phyloP scores from a whole-genome alignment of 2,329 filamentous ascomycete species.

The Endothia cerciana region DNA sequence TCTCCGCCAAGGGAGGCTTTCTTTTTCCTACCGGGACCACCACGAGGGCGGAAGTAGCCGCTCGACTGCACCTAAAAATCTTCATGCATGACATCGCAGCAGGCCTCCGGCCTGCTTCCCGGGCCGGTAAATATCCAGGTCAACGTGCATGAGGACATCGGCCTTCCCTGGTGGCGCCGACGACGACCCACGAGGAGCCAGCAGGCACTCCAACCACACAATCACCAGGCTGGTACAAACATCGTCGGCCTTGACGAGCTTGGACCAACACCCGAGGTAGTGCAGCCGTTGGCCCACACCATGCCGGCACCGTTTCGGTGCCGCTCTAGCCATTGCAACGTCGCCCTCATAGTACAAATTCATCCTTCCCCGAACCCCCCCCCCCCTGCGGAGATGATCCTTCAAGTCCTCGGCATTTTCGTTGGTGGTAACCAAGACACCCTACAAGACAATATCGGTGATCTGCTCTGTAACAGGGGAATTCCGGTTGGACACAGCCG shows the following conservation, averaged over 20 bases:
- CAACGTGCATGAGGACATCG: background rate
- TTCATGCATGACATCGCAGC: background rate
- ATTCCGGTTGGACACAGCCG: background rate
- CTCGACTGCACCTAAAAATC: background rate
- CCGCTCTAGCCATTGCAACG: background rate
- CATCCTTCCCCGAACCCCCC: no score
- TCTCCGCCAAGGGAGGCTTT: background rate
- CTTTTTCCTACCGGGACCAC: background rate
- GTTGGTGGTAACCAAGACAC: background rate
- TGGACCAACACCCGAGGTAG: background rate
- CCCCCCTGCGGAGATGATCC: background rate
- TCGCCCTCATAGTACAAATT: no score
- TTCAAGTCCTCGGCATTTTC: background rate
- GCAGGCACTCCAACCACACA: background rate
- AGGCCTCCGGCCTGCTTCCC: background rate
- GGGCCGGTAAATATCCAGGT: background rate
- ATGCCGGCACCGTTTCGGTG: constrained; percentile 9
- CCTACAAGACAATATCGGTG: background rate
- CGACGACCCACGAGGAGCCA: background rate
- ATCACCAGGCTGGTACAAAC: background rate
- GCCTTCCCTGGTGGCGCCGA: background rate
- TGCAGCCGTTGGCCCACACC: background rate
- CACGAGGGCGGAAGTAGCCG: background rate
- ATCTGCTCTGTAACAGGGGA: background rate
- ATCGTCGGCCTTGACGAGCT: background rate